phyloP scores from a whole-genome alignment of 331 rosid genomes.

The Telfairia occidentalis region DNA sequence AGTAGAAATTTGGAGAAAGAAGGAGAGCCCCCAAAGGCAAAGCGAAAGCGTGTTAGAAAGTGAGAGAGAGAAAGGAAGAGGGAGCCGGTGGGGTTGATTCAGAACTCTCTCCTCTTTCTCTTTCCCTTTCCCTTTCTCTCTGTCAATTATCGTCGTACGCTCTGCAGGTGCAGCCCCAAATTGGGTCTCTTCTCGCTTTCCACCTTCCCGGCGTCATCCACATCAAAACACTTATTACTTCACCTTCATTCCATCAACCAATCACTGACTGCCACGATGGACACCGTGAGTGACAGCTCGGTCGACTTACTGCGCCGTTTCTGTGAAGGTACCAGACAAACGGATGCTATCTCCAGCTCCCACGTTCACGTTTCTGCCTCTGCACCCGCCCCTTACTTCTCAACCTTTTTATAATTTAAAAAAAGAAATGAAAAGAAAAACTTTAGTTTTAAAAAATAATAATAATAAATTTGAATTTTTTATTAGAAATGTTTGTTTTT shows the following conservation, averaged over 20 bases:
- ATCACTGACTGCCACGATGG: neutral
- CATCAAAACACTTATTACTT: neutral
- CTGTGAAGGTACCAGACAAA: neutral
- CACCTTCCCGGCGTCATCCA: slow-evolving; percentile 12
- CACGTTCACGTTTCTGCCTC: neutral
- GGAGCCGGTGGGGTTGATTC: neutral
- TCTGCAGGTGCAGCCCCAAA: slow-evolving; percentile 1
- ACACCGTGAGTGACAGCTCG: slow-evolving; percentile 6
- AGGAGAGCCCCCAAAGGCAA: no score
- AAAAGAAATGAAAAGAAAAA: no score
- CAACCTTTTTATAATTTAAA: no score
- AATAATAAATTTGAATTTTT: neutral
- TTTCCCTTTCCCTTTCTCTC: neutral
- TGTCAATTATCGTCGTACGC: slow-evolving; percentile 8
- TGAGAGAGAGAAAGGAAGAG: slow-evolving; percentile 7
- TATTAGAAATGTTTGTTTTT: no score
- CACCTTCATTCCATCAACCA: neutral
- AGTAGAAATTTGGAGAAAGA: no score
- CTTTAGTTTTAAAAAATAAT: no score
- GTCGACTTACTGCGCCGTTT: slow-evolving; percentile 8
- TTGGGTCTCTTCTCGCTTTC: slow-evolving; percentile 10
- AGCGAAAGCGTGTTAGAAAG: neutral
- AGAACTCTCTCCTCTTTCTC: neutral
- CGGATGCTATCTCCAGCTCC: neutral
- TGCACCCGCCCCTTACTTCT: neutral